phyloP scores from a whole-genome alignment of 768 basidiomycete genomes.

The Suillus brevipes region DNA sequence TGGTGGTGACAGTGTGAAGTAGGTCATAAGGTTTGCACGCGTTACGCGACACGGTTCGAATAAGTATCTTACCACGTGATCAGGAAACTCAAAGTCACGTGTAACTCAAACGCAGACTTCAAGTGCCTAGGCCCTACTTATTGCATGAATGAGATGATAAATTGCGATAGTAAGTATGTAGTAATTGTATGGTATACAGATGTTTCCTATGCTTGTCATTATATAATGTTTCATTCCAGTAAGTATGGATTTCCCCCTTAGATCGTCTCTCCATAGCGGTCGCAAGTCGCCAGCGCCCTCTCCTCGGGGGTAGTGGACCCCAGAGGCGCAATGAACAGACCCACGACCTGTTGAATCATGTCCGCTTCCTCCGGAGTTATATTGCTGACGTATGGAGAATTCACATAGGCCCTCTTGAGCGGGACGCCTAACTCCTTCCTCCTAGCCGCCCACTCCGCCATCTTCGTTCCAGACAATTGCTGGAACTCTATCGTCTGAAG shows the following conservation, averaged over 20 bases:
- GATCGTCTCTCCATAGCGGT: constrained; percentile 6
- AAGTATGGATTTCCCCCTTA: neutral
- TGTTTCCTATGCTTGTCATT: neutral
- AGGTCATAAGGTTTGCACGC: constrained; percentile 16
- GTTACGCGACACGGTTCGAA: constrained; percentile 20
- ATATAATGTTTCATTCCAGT: neutral
- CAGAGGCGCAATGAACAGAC: constrained; percentile 30
- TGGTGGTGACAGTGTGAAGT: neutral
- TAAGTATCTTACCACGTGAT: constrained; percentile 29
- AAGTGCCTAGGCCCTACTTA: too few species aligned
- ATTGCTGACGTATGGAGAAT: constrained; percentile 29
- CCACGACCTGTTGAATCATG: neutral
- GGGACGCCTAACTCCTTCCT: constrained; percentile 45
- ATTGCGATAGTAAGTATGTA: neutral
- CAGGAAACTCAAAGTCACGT: constrained; percentile 19
- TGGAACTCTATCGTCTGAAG: constrained; percentile 50
- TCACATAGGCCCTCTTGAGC: constrained; percentile 51
- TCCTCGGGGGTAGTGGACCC: constrained; percentile 52
- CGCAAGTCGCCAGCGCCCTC: constrained; percentile 30
- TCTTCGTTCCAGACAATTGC: constrained; percentile 28
- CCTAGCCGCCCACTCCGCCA: constrained; percentile 37
- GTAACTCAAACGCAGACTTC: neutral
- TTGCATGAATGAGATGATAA: neutral
- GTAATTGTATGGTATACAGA: constrained; percentile 4
- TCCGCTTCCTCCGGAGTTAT: constrained; percentile 24